These are phyloP conservation scores for Austroboletus festivus DNA, from an alignment of 768 basidiomycete species.

Conservation along the genomic window DNA sequence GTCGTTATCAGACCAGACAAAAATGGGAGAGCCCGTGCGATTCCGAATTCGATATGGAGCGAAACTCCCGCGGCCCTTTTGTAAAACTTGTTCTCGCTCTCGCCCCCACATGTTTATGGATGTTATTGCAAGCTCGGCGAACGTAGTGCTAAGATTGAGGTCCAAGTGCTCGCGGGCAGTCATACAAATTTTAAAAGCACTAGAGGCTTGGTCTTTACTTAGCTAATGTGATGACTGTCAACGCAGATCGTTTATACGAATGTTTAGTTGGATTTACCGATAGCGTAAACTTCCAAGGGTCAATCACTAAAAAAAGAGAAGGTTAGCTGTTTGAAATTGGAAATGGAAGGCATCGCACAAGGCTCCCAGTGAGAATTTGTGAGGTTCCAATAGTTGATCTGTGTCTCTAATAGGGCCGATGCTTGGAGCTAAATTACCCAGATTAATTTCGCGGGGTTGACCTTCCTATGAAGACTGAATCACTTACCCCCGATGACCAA, in stretches of 20 bases:
- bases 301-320: constrained; percentile 59
- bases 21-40: constrained; percentile 80
- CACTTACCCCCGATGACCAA: constrained; percentile 90
- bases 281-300: constrained; percentile 89
- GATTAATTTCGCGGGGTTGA: constrained; percentile 1
- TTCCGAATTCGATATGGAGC: constrained; percentile 94
- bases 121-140: constrained; percentile 80
- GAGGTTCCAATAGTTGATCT: constrained; percentile 95
- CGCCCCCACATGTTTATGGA: constrained; percentile 70
- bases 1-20: constrained; percentile 83
- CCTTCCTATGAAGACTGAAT: background rate
- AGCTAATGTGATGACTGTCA: constrained; percentile 40
- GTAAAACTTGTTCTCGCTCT: constrained; percentile 67
- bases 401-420: constrained; percentile 73
- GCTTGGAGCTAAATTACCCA: constrained; percentile 64
- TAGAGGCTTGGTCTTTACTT: constrained; percentile 45
- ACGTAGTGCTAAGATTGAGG: constrained; percentile 86
- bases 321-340: constrained; percentile 9
- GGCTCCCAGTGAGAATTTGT: constrained; percentile 99
- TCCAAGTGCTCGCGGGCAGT: constrained; percentile 83
- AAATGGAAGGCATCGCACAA: constrained; percentile 40
- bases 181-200: constrained; percentile 57
- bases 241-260: constrained; percentile 1
- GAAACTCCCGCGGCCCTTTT: constrained; percentile 80
- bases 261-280: constrained; percentile 41